phyloP scores from a whole-genome alignment of 768 basidiomycete species.

The Phaeotremella skinneri region DNA sequence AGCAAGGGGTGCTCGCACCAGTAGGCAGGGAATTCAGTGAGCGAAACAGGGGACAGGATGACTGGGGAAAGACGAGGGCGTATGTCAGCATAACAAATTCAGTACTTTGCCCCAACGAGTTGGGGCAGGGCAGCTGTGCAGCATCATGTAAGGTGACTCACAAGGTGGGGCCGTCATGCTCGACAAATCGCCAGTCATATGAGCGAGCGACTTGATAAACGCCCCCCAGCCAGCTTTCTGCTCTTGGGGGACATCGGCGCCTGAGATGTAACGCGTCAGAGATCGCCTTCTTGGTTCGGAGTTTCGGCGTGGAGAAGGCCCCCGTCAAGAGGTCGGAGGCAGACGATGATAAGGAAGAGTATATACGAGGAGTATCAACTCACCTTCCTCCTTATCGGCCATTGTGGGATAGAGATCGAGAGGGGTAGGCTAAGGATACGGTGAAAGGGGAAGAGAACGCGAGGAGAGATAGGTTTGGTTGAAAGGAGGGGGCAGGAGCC shows the following conservation, averaged over 20 bases:
- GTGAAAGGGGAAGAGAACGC: no score
- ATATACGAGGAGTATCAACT: not conserved
- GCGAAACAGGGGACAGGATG: slow-evolving; percentile 83
- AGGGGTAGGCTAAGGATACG: no score
- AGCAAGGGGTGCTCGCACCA: slow-evolving; percentile 94
- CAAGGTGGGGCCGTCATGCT: slow-evolving; percentile 55
- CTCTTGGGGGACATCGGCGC: slow-evolving; percentile 66
- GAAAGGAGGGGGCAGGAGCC: no score
- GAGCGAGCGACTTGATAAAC: slow-evolving; percentile 83
- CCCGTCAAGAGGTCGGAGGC: not conserved
- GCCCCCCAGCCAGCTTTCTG: slow-evolving; percentile 85
- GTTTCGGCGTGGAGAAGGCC: not conserved
- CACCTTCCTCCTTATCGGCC: slow-evolving; percentile 10
- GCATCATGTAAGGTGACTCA: no score
- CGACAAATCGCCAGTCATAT: slow-evolving; percentile 83
- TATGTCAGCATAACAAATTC: slow-evolving; percentile 43
- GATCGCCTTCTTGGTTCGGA: not conserved
- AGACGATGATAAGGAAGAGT: not conserved
- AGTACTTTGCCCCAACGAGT: no score
- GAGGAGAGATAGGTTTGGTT: no score
- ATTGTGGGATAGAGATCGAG: slow-evolving; percentile 1
- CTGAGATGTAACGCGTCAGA: slow-evolving; percentile 14
- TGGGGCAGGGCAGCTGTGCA: slow-evolving; percentile 17
- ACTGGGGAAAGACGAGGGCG: slow-evolving; percentile 47
- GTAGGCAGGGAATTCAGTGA: slow-evolving; percentile 93